Percentiles rank a stretch among this genome's conserved stretches.
Conservation (phyloP, 352 stramenopile species). For the Globisporangium paroecandrum region DNA sequence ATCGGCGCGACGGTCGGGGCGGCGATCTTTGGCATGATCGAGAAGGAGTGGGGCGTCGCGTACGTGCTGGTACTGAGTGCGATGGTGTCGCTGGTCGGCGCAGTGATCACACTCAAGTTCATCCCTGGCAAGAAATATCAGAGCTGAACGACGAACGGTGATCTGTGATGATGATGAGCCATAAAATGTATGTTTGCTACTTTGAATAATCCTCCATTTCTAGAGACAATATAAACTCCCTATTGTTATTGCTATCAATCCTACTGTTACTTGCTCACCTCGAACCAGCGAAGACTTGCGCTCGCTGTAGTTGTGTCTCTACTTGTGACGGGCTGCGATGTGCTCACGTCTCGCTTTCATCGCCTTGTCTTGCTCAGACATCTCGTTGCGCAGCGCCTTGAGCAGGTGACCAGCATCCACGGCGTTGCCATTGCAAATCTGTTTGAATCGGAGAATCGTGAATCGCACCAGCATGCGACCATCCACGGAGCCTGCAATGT, state of each 20-base stretch:
- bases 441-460: conserved; percentile 52
- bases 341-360: conserved; percentile 50
- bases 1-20: conserved; percentile 61
- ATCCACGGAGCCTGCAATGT: conserved; percentile 45
- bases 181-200: conserved; percentile 5
- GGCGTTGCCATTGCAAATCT: conserved; percentile 65
- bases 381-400: conserved; percentile 57
- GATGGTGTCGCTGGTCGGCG: conserved; percentile 54
- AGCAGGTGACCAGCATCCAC: conserved; percentile 50
- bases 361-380: conserved; percentile 44
- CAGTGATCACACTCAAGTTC: conserved; percentile 58
- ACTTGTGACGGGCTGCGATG: conserved; percentile 32
- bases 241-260: neutral
- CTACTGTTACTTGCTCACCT: neutral
- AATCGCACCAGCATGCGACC: conserved; percentile 62
- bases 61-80: conserved; percentile 56
- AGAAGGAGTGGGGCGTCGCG: conserved; percentile 53
- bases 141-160: conserved; percentile 5
- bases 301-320: neutral
- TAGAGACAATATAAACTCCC: conserved; percentile 9
- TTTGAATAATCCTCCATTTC: conserved; percentile 8
- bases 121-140: conserved; percentile 52
- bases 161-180: neutral
- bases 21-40: conserved; percentile 59
- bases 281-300: neutral